Percentiles rank a stretch among this genome's conserved stretches.
These are phyloP conservation scores for Heliamphora exappendiculata DNA, from an alignment of 148 eudicot genomes.

Conservation along the genomic window DNA sequence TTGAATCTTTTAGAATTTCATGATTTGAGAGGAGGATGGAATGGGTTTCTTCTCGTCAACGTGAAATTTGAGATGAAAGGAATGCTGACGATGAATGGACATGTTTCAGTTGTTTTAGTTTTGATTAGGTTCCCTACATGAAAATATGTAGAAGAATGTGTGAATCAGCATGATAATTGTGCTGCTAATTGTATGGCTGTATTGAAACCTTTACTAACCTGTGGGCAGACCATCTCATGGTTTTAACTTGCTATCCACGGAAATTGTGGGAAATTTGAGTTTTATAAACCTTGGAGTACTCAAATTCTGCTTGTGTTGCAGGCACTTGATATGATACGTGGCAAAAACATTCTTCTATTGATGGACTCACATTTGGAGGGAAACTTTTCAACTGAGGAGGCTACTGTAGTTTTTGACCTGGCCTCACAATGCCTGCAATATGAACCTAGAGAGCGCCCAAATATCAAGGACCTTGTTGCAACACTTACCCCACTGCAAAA, in stretches of 20 bases:
- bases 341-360: conserved; percentile 78
- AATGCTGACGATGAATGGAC: no score
- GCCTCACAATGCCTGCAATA: conserved; percentile 91
- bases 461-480: conserved; percentile 64
- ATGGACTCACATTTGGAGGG: no score
- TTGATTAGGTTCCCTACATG: neutral
- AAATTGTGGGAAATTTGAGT: neutral
- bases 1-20: neutral
- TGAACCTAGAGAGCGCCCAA: conserved; percentile 90
- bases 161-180: no score
- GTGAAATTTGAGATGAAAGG: neutral
- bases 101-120: neutral
- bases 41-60: neutral
- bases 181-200: neutral
- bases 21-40: no score
- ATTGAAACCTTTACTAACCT: neutral
- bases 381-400: conserved; percentile 84
- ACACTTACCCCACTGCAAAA: conserved; percentile 64
- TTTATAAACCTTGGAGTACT: neutral
- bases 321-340: conserved; percentile 97
- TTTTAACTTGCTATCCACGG: neutral
- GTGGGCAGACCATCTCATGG: neutral
- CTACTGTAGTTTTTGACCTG: conserved; percentile 76
- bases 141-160: neutral
- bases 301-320: conserved; percentile 26